Conservation (phyloP, 208 protist genomes). For the Trypanosoma melophagium region DNA sequence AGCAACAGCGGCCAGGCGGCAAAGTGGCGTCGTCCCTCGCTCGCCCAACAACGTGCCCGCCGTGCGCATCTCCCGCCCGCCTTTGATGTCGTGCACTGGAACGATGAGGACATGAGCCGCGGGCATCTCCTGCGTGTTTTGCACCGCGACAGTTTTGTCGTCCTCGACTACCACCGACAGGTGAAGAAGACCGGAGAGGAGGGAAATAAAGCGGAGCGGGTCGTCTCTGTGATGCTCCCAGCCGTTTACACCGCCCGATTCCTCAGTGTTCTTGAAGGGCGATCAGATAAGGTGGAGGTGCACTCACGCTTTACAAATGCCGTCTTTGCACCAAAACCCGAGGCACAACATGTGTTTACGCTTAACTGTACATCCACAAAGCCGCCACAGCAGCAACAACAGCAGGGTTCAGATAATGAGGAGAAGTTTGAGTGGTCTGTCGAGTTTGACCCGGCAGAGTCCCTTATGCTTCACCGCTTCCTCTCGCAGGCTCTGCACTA, state of each 20-base stretch:
- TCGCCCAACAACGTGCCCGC: constrained; percentile 34
- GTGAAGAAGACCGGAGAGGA: constrained; percentile 14
- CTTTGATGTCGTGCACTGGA: constrained; percentile 88
- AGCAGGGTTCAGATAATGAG: too few species aligned
- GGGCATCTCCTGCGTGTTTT: constrained; percentile 77
- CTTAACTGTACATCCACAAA: constrained; percentile 62
- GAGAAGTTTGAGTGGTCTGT: constrained; percentile 75
- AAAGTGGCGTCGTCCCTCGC: constrained; percentile 19
- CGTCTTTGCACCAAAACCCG: constrained; percentile 51
- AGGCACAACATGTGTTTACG: constrained; percentile 48
- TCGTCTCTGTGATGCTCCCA: constrained; percentile 75
- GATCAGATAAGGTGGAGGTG: constrained; percentile 62
- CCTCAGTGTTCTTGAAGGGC: constrained; percentile 81
- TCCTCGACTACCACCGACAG: constrained; percentile 82
- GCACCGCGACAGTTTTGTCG: constrained; percentile 76
- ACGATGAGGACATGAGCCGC: constrained; percentile 59
- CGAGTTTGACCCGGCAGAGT: constrained; percentile 69
- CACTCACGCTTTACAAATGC: constrained; percentile 84
- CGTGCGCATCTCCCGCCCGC: constrained; percentile 55
- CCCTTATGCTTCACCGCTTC: constrained; percentile 87
- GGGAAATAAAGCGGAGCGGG: constrained; percentile 53
- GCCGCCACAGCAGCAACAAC: constrained; percentile 51
- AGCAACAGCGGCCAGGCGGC: constrained; percentile 26
- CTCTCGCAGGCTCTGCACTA: constrained; percentile 78
- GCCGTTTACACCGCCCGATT: constrained; percentile 85